Evolutionary conservation across 2,329 filamentous ascomycete genomes (phyloP).

Genomic region (Alternaria sp.): DNA sequence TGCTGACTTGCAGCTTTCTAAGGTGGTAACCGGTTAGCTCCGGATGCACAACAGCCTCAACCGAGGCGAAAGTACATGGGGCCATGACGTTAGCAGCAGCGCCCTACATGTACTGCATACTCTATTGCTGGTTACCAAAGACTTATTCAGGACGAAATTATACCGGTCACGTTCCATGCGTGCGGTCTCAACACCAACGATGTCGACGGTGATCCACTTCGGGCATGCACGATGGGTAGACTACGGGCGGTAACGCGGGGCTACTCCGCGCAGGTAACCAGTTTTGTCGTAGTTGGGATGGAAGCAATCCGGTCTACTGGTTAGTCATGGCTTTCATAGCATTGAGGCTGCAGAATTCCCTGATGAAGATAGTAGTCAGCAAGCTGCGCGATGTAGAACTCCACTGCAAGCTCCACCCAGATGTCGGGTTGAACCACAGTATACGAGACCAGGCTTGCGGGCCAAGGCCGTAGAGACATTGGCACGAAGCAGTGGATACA

Average conservation of each 20-base stretch:
- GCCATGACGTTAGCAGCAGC: neutral
- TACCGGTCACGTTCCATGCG: neutral
- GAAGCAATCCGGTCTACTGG: neutral
- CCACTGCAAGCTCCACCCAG: constrained; percentile 10
- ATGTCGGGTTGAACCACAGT: constrained; percentile 4
- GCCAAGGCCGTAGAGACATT: constrained; percentile 3
- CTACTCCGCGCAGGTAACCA: neutral
- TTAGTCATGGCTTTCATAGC: constrained; percentile 28
- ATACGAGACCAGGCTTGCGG: constrained; percentile 3
- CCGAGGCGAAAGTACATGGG: constrained; percentile 19
- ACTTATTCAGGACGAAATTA: constrained; percentile 18
- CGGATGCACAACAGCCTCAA: constrained; percentile 18
- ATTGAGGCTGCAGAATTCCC: neutral
- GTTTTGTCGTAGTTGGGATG: neutral
- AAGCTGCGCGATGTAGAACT: constrained; percentile 8
- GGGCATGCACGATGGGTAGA: neutral
- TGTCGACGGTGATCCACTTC: neutral
- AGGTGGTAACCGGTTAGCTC: constrained; percentile 17
- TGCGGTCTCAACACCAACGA: constrained; percentile 3
- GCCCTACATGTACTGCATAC: neutral
- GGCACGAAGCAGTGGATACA: neutral
- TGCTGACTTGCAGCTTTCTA: constrained; percentile 28
- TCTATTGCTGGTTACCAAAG: constrained; percentile 31
- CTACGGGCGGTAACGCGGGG: neutral
- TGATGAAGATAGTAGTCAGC: neutral